phyloP scores from a whole-genome alignment of 73 alveolate genomes.

The Stentor coeruleus region DNA sequence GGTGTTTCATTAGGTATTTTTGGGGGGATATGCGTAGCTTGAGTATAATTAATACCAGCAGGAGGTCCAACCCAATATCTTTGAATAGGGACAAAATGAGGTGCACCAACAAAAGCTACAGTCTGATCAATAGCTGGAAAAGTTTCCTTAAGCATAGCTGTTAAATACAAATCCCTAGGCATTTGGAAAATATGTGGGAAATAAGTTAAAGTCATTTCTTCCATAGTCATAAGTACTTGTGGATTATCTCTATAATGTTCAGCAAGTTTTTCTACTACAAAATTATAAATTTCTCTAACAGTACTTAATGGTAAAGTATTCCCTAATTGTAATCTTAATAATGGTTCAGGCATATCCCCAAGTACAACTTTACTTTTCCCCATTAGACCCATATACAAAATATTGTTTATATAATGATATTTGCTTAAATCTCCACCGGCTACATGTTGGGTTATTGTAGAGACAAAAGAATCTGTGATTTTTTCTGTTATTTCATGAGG shows the following conservation, averaged over 20 bases:
- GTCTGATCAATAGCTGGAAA: slow-evolving; percentile 56
- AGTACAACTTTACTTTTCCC: slow-evolving; percentile 83
- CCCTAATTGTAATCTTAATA: slow-evolving; percentile 71
- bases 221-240: slow-evolving; percentile 63
- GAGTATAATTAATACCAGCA: slow-evolving; percentile 72
- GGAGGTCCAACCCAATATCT: slow-evolving; percentile 91
- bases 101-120: slow-evolving; percentile 73
- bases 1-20: slow-evolving; percentile 70
- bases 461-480: slow-evolving; percentile 57
- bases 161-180: slow-evolving; percentile 86
- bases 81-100: slow-evolving; percentile 77
- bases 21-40: slow-evolving; percentile 80
- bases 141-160: slow-evolving; percentile 75
- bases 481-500: slow-evolving; percentile 59
- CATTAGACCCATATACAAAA: slow-evolving; percentile 75
- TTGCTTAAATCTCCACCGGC: slow-evolving; percentile 73
- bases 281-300: slow-evolving; percentile 78
- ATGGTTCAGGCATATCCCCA: slow-evolving; percentile 89
- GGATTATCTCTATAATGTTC: slow-evolving; percentile 37
- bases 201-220: slow-evolving; percentile 70
- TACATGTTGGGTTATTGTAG: slow-evolving; percentile 75
- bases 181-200: slow-evolving; percentile 77
- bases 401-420: slow-evolving; percentile 68
- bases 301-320: slow-evolving; percentile 69
- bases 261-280: slow-evolving; percentile 55